Evolutionary conservation across 257 asterid genomes (phyloP).

Genomic region (Fraxinus cuspidata): DNA sequence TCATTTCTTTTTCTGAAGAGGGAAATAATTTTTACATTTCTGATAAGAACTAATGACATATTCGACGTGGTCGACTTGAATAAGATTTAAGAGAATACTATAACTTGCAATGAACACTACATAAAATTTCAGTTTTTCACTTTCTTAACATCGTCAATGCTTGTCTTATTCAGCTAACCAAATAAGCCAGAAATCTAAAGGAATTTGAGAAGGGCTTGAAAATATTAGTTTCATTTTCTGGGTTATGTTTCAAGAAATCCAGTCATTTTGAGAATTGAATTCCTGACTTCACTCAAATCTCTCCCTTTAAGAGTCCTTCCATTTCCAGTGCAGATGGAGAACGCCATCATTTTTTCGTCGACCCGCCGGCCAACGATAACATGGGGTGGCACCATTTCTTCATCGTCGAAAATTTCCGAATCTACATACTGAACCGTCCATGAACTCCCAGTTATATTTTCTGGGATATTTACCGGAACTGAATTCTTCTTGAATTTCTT

Average conservation of each 20-base stretch:
- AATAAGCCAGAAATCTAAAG: conserved; percentile 6
- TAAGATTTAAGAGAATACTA: no score
- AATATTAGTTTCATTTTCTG: neutral
- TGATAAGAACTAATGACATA: neutral
- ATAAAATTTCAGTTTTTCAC: no score
- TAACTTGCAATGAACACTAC: no score
- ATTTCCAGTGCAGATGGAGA: conserved; percentile 72
- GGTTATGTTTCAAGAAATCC: conserved; percentile 77
- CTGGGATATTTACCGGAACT: conserved; percentile 61
- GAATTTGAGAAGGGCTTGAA: neutral
- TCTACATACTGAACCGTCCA: conserved; percentile 37
- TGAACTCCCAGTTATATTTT: conserved; percentile 30
- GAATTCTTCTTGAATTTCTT: conserved; percentile 42
- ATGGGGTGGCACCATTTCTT: conserved; percentile 82
- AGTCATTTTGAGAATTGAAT: conserved; percentile 71
- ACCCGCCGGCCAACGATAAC: conserved; percentile 64
- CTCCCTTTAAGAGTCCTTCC: conserved; percentile 80
- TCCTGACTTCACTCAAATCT: conserved; percentile 70
- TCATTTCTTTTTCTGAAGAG: conserved; percentile 12
- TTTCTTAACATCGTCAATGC: no score
- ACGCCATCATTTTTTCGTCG: conserved; percentile 66
- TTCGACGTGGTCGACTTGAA: neutral
- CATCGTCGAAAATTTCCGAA: conserved; percentile 30
- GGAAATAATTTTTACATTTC: conserved; percentile 17
- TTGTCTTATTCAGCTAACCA: neutral